These are phyloP conservation scores for Dryas integrifolia DNA, from an alignment of 331 rosid genomes.

Conservation along the genomic window DNA sequence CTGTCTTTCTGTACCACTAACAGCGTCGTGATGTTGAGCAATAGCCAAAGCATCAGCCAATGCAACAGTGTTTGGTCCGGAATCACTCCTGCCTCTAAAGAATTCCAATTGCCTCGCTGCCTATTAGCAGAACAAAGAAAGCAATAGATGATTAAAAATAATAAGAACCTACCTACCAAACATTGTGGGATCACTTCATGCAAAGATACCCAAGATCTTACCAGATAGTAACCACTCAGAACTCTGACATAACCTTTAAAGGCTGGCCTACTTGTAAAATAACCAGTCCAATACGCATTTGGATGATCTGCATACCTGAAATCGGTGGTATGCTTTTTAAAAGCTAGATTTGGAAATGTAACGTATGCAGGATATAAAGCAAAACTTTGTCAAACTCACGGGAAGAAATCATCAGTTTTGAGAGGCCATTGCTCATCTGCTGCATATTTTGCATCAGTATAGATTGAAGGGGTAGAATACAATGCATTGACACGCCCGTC, in stretches of 20 bases:
- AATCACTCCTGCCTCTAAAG: slow-evolving; percentile 35
- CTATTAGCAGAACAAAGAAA: slow-evolving; percentile 14
- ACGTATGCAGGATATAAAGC: background rate
- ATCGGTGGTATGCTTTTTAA: slow-evolving; percentile 3
- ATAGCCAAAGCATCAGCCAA: slow-evolving; percentile 46
- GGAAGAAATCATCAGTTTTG: slow-evolving; percentile 45
- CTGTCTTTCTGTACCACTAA: slow-evolving; percentile 47
- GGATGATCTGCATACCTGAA: slow-evolving; percentile 44
- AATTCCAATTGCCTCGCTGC: slow-evolving; percentile 49
- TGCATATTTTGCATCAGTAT: slow-evolving; percentile 46
- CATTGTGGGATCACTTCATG: background rate
- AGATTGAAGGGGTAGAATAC: slow-evolving; percentile 48
- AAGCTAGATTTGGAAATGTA: background rate
- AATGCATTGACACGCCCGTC: slow-evolving; percentile 50
- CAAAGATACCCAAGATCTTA: slow-evolving; percentile 18
- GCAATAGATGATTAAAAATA: background rate
- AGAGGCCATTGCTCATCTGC: slow-evolving; percentile 39
- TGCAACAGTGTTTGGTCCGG: slow-evolving; percentile 33
- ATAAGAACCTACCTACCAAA: background rate
- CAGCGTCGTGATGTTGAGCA: slow-evolving; percentile 52
- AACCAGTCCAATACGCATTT: slow-evolving; percentile 52
- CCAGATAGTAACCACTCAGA: slow-evolving; percentile 45
- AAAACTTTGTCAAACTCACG: slow-evolving; percentile 28
- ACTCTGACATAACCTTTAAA: slow-evolving; percentile 41
- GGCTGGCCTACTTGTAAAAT: slow-evolving; percentile 46